A percentile compares a stretch with the other conserved stretches of the same genome.
Evolutionary conservation across 495 filamentous ascomycete species (phyloP).

Genomic region (Penicillium crystallinum): DNA sequence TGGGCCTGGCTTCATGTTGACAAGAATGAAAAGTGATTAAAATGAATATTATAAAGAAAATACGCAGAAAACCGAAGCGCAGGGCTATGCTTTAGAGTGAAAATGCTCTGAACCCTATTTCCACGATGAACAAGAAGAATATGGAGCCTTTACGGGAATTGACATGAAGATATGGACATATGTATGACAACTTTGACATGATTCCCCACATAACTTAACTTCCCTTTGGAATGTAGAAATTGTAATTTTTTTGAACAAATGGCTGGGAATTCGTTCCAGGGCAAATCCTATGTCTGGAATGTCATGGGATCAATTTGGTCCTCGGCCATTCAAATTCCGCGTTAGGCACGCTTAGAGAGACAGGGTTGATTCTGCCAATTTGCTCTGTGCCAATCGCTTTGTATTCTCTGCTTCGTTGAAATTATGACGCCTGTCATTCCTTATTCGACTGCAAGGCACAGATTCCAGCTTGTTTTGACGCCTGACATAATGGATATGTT

Average conservation of each 20-base stretch:
- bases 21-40: background rate
- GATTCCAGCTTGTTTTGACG: background rate
- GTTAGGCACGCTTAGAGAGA: background rate
- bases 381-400: background rate
- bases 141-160: background rate
- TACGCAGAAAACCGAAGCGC: background rate
- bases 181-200: background rate
- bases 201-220: conserved; percentile 3
- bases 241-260: background rate
- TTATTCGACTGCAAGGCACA: background rate
- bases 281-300: background rate
- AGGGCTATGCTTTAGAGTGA: background rate
- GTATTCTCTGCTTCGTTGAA: background rate
- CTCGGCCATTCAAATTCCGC: background rate
- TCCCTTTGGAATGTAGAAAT: background rate
- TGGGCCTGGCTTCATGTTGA: conserved; percentile 1
- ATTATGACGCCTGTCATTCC: background rate
- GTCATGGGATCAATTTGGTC: background rate
- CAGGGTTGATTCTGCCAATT: background rate
- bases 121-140: background rate
- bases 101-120: background rate
- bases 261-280: background rate
- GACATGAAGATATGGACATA: background rate
- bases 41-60: background rate
- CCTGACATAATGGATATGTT: background rate